Conservation (phyloP, 176 grass and related monocot genomes). For the Thinopyrum elongatum region DNA sequence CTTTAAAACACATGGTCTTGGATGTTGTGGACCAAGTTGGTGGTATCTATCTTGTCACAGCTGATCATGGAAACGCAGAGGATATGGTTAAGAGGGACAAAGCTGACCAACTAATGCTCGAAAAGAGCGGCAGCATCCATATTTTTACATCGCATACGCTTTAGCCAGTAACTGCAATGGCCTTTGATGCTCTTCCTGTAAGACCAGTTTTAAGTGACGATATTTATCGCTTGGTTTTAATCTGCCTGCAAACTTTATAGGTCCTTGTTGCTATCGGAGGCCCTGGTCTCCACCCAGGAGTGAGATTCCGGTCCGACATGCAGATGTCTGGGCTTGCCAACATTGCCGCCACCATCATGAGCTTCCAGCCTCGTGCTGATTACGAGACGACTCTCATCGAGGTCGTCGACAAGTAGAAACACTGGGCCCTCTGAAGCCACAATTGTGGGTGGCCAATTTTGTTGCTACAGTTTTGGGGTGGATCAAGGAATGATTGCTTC, state of each 20-base stretch:
- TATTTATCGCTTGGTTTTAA: constrained; percentile 10
- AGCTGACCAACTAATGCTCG: no score
- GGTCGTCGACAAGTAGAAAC: constrained; percentile 54
- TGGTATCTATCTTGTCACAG: no score
- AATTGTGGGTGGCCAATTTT: constrained; percentile 35
- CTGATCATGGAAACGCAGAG: no score
- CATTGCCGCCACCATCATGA: constrained; percentile 67
- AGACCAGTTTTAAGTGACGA: neutral
- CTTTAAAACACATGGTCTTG: no score
- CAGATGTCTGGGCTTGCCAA: no score
- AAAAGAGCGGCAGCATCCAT: no score
- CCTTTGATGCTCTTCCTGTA: neutral
- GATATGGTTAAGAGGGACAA: no score
- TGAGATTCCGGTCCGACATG: no score
- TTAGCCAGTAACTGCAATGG: constrained; percentile 34
- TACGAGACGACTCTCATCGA: constrained; percentile 84
- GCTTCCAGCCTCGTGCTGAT: constrained; percentile 71
- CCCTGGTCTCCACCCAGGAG: no score
- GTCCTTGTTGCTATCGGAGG: constrained; percentile 30
- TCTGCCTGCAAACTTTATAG: constrained; percentile 31
- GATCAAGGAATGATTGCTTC: neutral
- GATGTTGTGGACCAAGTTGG: no score
- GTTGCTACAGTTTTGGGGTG: constrained; percentile 36
- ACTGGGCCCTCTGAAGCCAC: neutral
- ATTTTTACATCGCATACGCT: no score